Evolutionary conservation across 2,329 filamentous ascomycete genomes (phyloP), one percentile per base, ranked within the genome.

Genomic region (Torrubiellomyces zombiae): DNA sequence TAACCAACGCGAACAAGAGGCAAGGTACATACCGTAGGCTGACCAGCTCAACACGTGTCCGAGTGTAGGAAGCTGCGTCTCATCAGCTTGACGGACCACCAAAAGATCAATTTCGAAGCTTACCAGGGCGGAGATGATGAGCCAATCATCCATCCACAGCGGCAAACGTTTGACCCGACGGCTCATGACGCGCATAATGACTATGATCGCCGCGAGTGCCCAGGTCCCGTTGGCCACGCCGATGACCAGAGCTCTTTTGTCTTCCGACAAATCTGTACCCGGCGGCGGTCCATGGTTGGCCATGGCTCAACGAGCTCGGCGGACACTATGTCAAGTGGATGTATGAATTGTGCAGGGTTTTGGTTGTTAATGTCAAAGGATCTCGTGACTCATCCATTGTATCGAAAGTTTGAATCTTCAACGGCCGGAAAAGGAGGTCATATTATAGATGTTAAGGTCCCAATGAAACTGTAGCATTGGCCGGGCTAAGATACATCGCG

Each of bases 91-190:
- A 10, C 9, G 13, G 14, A 18, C 12, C 5, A n/a, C n/a, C 17
- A 13, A 23, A 12, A 11, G 18, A 23, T 10, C 5, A 8, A 22
- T 7, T 16, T 7, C 13, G 12, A 6, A 5, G 18, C 29, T 7
- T 31, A 43, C 40, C 30, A 43, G n/a, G 6, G 38, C 24, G 5
- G 28, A 23, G 9, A 38, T 21, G 10, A 42, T 37, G 20, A 43
- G 25, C 30, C 33, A 43, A 19, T 42, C 40, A 11, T 43, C 40
- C 22, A 31, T 18, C 39, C 39, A 42, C 1, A 42, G 26, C 4
- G 14, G 9, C 9, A 33, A 24, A 1, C 27, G 18, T 13, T 35
- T 38, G 8, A 43, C 30, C 6, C 20, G 30, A 10, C 37, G 38
- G 6, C 33, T 28, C 1, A 32, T 6, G 7, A 43, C 28, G 7